Evolutionary conservation across 768 basidiomycete genomes (phyloP), one percentile per base, ranked within the genome.

Genomic region (Sarcomyxa edulis): DNA sequence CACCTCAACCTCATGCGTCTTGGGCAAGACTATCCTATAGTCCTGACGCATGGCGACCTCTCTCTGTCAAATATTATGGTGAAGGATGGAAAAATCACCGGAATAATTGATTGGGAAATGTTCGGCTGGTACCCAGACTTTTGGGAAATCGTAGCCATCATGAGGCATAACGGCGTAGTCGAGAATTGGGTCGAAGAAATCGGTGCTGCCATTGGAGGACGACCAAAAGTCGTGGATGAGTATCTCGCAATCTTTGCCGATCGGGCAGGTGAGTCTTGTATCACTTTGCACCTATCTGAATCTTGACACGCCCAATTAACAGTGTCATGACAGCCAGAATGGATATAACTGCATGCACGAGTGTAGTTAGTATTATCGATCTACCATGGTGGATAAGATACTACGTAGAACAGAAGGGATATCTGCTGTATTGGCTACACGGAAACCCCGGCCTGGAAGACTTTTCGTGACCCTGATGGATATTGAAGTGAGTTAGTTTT

Each of bases 361-460:
- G 9, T 16, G 5, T 3, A 4, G 6, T 34, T 19, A 25, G 19
- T 27, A 22, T 36, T 31, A 3, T 31, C 4, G 20, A 32, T 74
- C 74, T 16, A 76, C 60, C 74, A 76, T 75, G 5, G 66, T 71
- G 7, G 71, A 71, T 26, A 84, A 48, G 32, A 84, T 81, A 41
- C 77, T 79, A 35, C 78, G 60, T 37, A 84, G 48, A 2, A 82
- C 80, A 15, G 65, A 69, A 0, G 80, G 81, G 22, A 84, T 81
- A 52, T 81, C 80, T 7, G 70, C 69, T 0, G 78, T 78, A 49
- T 81, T 76, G 8, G 52, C 52, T 0, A 84, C 78, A 15, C 74
- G 68, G 56, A 75, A 84, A 5, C 68, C 78, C 21, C 69, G 68
- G 3, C 78, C 76, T 9, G 74, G 79, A 32, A 84, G 69, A n/a